Evolutionary conservation across 768 basidiomycete genomes (phyloP), one percentile per base, ranked within the genome.

Genomic region (Dioszegia crocea): DNA sequence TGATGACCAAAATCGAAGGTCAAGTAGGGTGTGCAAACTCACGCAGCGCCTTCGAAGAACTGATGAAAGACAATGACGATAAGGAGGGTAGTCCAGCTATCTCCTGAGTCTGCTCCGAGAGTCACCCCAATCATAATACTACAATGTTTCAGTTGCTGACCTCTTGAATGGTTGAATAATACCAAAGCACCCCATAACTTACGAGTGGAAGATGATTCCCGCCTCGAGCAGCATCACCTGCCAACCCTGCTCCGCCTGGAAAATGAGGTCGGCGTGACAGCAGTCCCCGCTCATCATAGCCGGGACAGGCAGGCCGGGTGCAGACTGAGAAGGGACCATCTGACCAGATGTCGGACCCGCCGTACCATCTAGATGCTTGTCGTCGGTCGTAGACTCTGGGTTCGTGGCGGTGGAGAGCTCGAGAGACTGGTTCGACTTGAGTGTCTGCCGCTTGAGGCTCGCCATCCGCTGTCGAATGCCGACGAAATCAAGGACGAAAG

Each of bases 41-140:
- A 53, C 14, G 70, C 49, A 36, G 49, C 31, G 23, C 50, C 58
- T 33, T 68, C 67, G 56, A 69, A 70, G 56, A 66, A 55, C 51
- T 70, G 63, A 48, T 76, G 74, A 64, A 75, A 73, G 31, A 75
- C 62, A 53, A 75, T 63, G 31, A 64, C 66, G 59, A 73, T 71
- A 45, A 77, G 65, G 2, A 77, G 66, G 1, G 77, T 73, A 1
- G 61, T 68, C 78, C 77, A 76, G 39, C 72, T 67, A 38, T 63
- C 59, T 2, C 77, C 75, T 10, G 43, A 56, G 14, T 57, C 56
- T 11, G 47, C 57, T 31, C 55, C 54, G 31, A 58, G 71, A 61
- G 73, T 70, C 2, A 78, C 75, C 11, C 77, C 77, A 38, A 77
- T 77, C 77, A 77, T 77, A 67, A 77, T 74, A 10, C 68, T 68